Base-by-base conservation (phyloP, 768 basidiomycete genomes). In the Astraeus odoratus region DNA sequence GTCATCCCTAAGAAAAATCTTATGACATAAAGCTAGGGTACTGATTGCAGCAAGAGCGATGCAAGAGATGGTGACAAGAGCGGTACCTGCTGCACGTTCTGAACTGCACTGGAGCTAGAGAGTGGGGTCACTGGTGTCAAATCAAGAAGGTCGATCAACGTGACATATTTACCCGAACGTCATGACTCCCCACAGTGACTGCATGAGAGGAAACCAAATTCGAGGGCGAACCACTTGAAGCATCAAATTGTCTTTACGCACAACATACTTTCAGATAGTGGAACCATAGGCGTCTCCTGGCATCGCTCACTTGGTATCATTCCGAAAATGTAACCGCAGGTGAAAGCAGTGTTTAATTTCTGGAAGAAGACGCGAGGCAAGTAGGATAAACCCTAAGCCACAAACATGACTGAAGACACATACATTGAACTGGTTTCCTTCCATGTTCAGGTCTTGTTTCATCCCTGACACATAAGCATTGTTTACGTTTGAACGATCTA, bases 391-490 rank as follows among this genome's bases (percentile, higher is more conserved):
- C n/a, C n/a, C n/a, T n/a, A n/a, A n/a, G n/a, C n/a, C n/a, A n/a
- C 2, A n/a, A 13, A 34, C 20, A 15, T 23, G 30, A 25, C 23
- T 9, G 2, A 13, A 25, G 23, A 39, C n/a, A 37, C 68, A 50
- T 41, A 76, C 74, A 54, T 86, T 83, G 55, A 77, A 76, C 38
- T 86, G 70, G 31, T 73, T 79, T 30, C 81, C 81, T 34, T 68
- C 58, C 80, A 85, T 81, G 45, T 72, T 52, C 29, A 86, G 68
- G 18, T 83, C 83, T 60, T 86, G 80, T 49, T 73, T 79, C 83
- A 88, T 84, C 5, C 84, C 84, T 4, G 81, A 83, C n/a, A 84
- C 80, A 60, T 83, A 86, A 9, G 84, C 84, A 60, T 86, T 86
- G 51, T 71, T 69, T 23, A 86, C 67, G 60, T 83, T 83, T 25